phyloP scores from a whole-genome alignment of 768 basidiomycete species.

The Inosperma sp. region DNA sequence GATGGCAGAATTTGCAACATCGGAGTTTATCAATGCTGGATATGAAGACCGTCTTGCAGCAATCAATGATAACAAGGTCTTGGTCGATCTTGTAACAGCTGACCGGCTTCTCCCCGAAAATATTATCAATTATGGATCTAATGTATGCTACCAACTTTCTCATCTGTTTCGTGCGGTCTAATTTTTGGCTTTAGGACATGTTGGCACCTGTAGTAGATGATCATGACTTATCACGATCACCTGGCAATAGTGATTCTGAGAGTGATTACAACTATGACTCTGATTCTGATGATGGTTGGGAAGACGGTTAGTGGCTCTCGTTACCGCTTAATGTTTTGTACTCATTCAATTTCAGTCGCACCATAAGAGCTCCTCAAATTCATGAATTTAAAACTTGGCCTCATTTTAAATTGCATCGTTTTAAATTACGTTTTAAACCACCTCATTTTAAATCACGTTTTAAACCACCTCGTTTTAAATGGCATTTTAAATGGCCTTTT shows the following conservation, averaged over 20 bases:
- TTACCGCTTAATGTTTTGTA: too few species aligned
- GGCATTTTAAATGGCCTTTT: neutral
- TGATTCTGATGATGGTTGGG: too few species aligned
- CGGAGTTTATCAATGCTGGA: neutral
- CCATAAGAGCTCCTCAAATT: neutral
- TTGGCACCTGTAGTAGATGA: too few species aligned
- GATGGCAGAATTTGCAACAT: neutral
- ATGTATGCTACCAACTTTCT: neutral
- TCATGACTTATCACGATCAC: too few species aligned
- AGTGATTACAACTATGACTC: too few species aligned
- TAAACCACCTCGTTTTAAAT: neutral
- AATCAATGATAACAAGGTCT: neutral
- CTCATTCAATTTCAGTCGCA: neutral
- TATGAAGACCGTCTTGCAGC: neutral
- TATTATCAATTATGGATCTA: neutral
- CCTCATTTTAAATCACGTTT: neutral
- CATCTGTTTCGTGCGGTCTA: neutral
- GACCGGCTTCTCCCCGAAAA: neutral
- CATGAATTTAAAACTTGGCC: neutral
- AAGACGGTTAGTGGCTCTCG: too few species aligned
- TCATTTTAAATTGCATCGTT: neutral
- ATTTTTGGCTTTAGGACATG: neutral
- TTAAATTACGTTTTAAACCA: neutral
- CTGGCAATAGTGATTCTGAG: too few species aligned
- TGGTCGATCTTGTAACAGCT: neutral